A percentile compares a stretch with the other conserved stretches of the same genome.
Evolutionary conservation across 2,329 filamentous ascomycete species (phyloP).

Genomic region (Chaetoscypha palmicola): DNA sequence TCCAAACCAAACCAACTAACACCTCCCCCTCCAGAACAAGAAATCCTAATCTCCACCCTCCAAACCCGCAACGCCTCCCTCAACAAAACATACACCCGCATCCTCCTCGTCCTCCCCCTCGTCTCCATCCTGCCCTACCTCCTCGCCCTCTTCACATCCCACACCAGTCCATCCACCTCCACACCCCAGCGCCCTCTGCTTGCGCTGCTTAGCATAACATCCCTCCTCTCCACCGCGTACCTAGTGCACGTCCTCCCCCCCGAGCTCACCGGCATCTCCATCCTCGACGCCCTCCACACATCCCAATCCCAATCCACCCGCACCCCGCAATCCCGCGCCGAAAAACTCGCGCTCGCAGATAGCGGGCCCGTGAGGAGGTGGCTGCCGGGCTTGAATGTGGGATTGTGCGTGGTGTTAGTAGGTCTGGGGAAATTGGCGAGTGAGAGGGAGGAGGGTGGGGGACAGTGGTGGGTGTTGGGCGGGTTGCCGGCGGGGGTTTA

Average conservation of each 20-base stretch:
- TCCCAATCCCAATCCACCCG: not conserved
- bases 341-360: constrained; percentile 10
- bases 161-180: too few species aligned
- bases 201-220: constrained; percentile 53
- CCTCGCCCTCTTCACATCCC: constrained; percentile 40
- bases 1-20: too few species aligned
- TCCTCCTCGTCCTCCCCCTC: constrained; percentile 55
- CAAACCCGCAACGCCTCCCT: constrained; percentile 46
- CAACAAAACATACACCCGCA: constrained; percentile 50
- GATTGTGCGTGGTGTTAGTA: constrained; percentile 46
- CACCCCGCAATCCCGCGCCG: not conserved
- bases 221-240: constrained; percentile 55
- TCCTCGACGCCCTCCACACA: constrained; percentile 41
- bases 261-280: constrained; percentile 44
- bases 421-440: constrained; percentile 37
- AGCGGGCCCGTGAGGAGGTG: constrained; percentile 47
- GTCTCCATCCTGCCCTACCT: constrained; percentile 50
- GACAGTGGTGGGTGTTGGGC: constrained; percentile 38
- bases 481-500: constrained; percentile 53
- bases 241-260: constrained; percentile 51
- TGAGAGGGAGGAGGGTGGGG: not conserved
- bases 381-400: constrained; percentile 54
- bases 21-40: constrained; percentile 61
- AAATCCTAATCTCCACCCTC: constrained; percentile 52
- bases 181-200: constrained; percentile 27